Evolutionary conservation across 2,329 filamentous ascomycete genomes (phyloP), one percentile per base, ranked within the genome.

Genomic region (Penicillium sclerotigenum): DNA sequence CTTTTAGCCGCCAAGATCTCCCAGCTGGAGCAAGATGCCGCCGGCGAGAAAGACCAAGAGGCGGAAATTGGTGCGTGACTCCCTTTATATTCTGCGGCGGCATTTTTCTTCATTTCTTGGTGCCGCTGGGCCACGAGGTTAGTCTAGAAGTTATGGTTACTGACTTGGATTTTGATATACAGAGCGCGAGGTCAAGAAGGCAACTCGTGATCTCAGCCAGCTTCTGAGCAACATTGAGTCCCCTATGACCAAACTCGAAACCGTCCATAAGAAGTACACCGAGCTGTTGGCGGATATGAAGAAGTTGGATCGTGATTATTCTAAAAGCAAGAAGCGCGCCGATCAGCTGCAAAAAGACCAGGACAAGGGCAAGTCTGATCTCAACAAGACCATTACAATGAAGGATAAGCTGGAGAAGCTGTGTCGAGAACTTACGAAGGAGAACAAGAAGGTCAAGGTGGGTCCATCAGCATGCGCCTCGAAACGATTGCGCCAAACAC

Each of bases 371-470:
- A 86, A 91, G 66, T 89, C 87, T 45, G 94, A 99, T 72, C 80
- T 96, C 54, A 93, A 86, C 76, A 96, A 96, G 77, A 93, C 92
- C 22, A 87, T 89, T 20, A 89, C 87, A 1, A 85, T 97, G 71
- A 97, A 96, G 74, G 92, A 97, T 73, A 97, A 97, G 76, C 80
- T 99, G 43, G 94, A 99, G 76, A 99, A 97, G 72, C 80, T 99
- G 31, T 97, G 92, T 68, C 83, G 94, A 54, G 94, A 99, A 74
- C 82, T 99, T 53, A 94, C 95, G 58, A 89, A 93, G 67, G 94
- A 99, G 71, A 99, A 99, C 74, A 97, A 97, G 76, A 95, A 96
- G 77, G 86, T 99, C 63, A 97, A 97, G 87, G 90, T 94, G 75
- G 65, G 78, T 72, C 52, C 41, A 47, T 47, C 29, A 45, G 6